Evolutionary conservation across 768 basidiomycete species (phyloP).

Genomic region (Mycena alexandri): DNA sequence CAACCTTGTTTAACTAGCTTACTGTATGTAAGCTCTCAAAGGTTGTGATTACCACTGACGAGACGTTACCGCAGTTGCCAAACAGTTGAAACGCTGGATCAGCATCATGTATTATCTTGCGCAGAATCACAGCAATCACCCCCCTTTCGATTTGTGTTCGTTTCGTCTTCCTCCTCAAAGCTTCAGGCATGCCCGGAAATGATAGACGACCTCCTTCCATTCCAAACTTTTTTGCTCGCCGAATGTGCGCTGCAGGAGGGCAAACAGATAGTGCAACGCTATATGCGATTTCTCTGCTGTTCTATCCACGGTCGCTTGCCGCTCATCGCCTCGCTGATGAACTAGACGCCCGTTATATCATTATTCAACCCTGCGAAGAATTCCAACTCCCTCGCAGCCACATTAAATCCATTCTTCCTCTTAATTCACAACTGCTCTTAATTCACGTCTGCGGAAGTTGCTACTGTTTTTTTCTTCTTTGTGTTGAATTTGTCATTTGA

Average conservation of each 20-base stretch:
- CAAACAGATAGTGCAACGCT: too few relatives aligned
- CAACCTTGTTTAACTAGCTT: constrained; percentile 80
- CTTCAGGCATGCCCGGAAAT: constrained; percentile 18
- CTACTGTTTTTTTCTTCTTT: too few relatives aligned
- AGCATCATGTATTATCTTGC: constrained; percentile 79
- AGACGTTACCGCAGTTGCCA: constrained; percentile 63
- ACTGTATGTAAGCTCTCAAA: constrained; percentile 61
- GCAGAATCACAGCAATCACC: constrained; percentile 71
- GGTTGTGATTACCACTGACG: not conserved
- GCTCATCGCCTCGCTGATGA: constrained; percentile 10
- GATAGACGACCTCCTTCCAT: constrained; percentile 86
- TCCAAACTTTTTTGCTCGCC: constrained; percentile 77
- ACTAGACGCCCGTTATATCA: too few relatives aligned
- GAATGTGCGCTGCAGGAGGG: too few relatives aligned
- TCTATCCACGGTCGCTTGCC: too few relatives aligned
- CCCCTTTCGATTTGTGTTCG: constrained; percentile 78
- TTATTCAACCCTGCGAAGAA: too few relatives aligned
- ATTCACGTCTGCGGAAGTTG: too few relatives aligned
- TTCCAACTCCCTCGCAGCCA: too few relatives aligned
- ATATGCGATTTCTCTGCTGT: not conserved
- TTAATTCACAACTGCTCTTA: too few relatives aligned
- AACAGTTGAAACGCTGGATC: constrained; percentile 72
- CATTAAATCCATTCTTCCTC: not conserved
- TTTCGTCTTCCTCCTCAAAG: constrained; percentile 24
- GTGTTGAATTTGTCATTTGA: not conserved